Evolutionary conservation across 805 yeast species (phyloP), one percentile per base, ranked within the genome.

Genomic region (Starmera pachycereana): DNA sequence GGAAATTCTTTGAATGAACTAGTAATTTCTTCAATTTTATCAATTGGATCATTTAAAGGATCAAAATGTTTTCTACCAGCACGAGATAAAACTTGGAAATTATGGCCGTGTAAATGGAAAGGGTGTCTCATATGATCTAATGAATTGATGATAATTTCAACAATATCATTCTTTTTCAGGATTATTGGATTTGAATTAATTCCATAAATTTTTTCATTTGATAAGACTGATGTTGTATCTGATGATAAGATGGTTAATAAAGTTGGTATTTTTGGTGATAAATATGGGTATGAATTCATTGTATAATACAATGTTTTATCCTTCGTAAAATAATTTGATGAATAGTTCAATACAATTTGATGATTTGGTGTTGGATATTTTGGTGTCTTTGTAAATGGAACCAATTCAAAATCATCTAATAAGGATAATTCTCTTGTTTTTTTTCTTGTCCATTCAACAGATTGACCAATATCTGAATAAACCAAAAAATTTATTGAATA

Each of bases 81-180:
- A 49, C 76, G 69, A 33, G 69, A 67, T 22, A 80, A 57, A 4
- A 80, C 62, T 58, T 79, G 87, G 65, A 81, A 81, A 39, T 62
- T 71, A 53, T 81, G 88, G 9, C 89, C 89, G 49, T 81, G 89
- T 48, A 81, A 66, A 56, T 81, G 89, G 74, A 81, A 80, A 12
- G 88, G 88, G 53, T 81, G 89, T 45, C 76, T 76, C 50, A 86
- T 82, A 10, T 81, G 81, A 56, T 88, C 96, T 45, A 67, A 67
- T 51, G 87, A 86, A 54, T 86, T 82, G 31, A 88, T 58, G 1
- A 85, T 79, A 32, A 88, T 58, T 51, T 88, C 96, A 33, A 89
- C 71, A 35, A 79, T 70, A 36, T 81, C 85, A 38, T 73, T 74
- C 6, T 66, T 54, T 41, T 74, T 72, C 18, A 87, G 61, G 2